Evolutionary conservation across 2,329 filamentous ascomycete genomes (phyloP), one percentile per base, ranked within the genome.

Genomic region (Colletotrichum limetticola): DNA sequence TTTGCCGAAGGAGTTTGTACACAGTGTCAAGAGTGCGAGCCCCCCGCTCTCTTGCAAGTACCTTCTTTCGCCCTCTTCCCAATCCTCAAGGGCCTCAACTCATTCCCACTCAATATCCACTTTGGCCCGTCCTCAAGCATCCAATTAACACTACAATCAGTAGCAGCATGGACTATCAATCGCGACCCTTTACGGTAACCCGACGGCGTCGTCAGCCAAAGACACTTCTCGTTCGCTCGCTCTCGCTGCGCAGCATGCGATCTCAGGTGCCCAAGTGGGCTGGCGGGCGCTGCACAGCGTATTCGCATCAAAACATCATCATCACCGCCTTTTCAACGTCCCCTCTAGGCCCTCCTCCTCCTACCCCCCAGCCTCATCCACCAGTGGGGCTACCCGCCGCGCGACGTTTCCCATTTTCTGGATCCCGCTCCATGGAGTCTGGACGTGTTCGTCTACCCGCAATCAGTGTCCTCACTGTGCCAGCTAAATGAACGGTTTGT

Each of bases 251-350:
- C 37, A 42, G 37, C 16, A 5, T 37, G 52, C 35, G n/a, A 42
- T 57, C 16, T 28, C 12, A 11, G 8, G 30, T 14, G 49, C 55
- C 22, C 7, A 60, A 67, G 65, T 67, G 65, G 65, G 55, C 35
- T 56, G 65, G 37, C 35, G 57, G n/a, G 22, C 12, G 52, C 12
- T 30, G 42, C 11, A 52, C 14, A 26, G 35, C 42, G 28, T 16
- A 55, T 35, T 64, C 37, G 37, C 37, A 42, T 42, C 37, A 42
- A 42, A 42, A 19, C 16, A 19, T 42, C 37, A 16, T 5, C 58
- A 72, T 72, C 69, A 72, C 69, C 69, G 69, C 69, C 65, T 72
- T 72, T 72, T 72, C 46, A 46, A 35, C 16, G 8, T 12, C 46
- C 56, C 14, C 37, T 42, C 16, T 19, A 42, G 37, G 37, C 37